phyloP scores from a whole-genome alignment of 495 filamentous ascomycete species.

The Penicillium psychrofluorescens region DNA sequence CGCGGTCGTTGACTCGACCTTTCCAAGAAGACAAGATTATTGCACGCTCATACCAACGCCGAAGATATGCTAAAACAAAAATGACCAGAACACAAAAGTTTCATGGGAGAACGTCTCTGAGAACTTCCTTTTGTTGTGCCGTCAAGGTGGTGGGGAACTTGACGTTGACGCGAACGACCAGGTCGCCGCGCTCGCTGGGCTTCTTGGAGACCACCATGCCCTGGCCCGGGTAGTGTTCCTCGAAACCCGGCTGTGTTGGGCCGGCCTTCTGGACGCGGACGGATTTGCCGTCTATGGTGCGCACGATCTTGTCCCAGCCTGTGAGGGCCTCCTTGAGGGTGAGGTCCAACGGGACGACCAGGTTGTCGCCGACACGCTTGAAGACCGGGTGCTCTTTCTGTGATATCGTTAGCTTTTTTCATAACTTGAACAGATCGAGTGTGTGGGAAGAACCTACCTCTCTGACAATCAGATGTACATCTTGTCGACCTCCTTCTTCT shows the following conservation, averaged over 20 bases:
- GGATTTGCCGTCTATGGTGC: conserved; percentile 89
- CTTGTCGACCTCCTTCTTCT: conserved; percentile 94
- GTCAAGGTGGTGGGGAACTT: conserved; percentile 79
- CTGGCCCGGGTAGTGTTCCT: conserved; percentile 71
- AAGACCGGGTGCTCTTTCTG: conserved; percentile 81
- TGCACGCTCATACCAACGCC: conserved; percentile 22
- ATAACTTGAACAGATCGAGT: not conserved
- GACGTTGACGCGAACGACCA: conserved; percentile 85
- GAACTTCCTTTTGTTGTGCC: conserved; percentile 61
- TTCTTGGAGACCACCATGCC: conserved; percentile 94
- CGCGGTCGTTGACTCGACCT: conserved; percentile 7
- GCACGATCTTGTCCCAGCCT: conserved; percentile 82
- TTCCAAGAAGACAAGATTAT: not conserved
- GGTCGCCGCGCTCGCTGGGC: conserved; percentile 72
- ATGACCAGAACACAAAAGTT: not conserved
- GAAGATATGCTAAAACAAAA: conserved; percentile 19
- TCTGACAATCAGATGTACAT: conserved; percentile 86
- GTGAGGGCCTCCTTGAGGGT: conserved; percentile 95
- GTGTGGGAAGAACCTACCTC: conserved; percentile 57
- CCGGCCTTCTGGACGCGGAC: conserved; percentile 68
- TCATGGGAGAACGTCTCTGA: conserved; percentile 65
- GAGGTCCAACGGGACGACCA: conserved; percentile 67
- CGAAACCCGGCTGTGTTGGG: conserved; percentile 74
- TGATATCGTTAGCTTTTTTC: conserved; percentile 14
- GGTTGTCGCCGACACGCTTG: conserved; percentile 78